These are phyloP conservation scores for Didymella exigua DNA, from an alignment of 2,329 filamentous ascomycete genomes.

Conservation along the genomic window DNA sequence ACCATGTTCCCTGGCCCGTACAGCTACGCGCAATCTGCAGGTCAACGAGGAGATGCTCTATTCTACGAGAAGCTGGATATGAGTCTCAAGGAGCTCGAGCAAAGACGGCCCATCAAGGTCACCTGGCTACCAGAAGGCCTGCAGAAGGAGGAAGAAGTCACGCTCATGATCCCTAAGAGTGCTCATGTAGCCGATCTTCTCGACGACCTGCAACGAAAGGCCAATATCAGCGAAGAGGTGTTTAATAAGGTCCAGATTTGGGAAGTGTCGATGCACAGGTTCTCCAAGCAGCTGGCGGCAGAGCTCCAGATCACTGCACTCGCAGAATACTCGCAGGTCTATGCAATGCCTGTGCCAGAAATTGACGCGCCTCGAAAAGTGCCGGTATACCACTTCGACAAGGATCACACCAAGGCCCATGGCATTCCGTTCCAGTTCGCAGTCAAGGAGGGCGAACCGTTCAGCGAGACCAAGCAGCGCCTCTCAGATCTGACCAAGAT, in stretches of 20 bases:
- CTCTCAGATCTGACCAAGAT: conserved; percentile 89
- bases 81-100: conserved; percentile 89
- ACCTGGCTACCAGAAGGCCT: conserved; percentile 88
- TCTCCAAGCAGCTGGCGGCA: conserved; percentile 75
- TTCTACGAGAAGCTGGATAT: conserved; percentile 96
- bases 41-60: conserved; percentile 75
- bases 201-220: conserved; percentile 77
- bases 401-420: conserved; percentile 81
- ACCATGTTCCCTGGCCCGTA: conserved; percentile 77
- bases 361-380: conserved; percentile 71
- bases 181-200: conserved; percentile 81
- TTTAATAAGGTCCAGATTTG: conserved; percentile 77
- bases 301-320: conserved; percentile 79
- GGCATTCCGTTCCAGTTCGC: conserved; percentile 91
- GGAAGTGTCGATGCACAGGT: conserved; percentile 81
- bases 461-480: conserved; percentile 92
- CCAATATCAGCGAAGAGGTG: conserved; percentile 76
- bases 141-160: conserved; percentile 83
- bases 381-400: conserved; percentile 89
- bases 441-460: conserved; percentile 81
- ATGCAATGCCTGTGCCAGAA: conserved; percentile 80
- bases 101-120: conserved; percentile 84
- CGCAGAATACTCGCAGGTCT: conserved; percentile 82
- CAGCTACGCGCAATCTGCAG: conserved; percentile 69
- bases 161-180: conserved; percentile 86